Percentiles rank a stretch among this genome's conserved stretches.
These are phyloP conservation scores for Kluyveromyces marxianus DNA, from an alignment of 1,139 yeast species.

Conservation along the genomic window DNA sequence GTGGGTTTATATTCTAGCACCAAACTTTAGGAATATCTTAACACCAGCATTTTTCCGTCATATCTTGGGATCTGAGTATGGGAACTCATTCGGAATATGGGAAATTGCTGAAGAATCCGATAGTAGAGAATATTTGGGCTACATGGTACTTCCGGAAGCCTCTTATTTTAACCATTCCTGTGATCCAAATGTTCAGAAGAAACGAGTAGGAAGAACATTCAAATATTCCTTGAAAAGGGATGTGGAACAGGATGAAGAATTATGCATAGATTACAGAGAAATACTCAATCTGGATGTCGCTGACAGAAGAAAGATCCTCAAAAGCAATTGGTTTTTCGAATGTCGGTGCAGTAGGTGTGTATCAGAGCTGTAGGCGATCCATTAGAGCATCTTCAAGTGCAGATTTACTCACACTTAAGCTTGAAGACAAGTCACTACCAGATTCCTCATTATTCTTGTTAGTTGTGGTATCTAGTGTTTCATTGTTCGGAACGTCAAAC, in stretches of 20 bases:
- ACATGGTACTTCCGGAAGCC: conserved; percentile 58
- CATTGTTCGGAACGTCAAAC: conserved; percentile 9
- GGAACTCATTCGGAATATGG: conserved; percentile 77
- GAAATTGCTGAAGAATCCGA: conserved; percentile 36
- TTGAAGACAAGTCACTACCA: conserved; percentile 21
- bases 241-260: conserved; percentile 40
- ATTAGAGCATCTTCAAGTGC: conserved; percentile 40
- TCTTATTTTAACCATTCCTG: conserved; percentile 70
- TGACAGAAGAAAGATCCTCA: conserved; percentile 39
- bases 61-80: conserved; percentile 54
- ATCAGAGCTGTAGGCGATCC: conserved; percentile 23
- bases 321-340: conserved; percentile 53
- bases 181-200: conserved; percentile 40
- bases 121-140: conserved; percentile 59
- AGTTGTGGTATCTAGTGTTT: neutral
- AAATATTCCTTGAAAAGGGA: conserved; percentile 31
- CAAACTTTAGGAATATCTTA: conserved; percentile 36
- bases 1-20: conserved; percentile 41
- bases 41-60: conserved; percentile 38
- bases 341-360: conserved; percentile 48
- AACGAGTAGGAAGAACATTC: conserved; percentile 32
- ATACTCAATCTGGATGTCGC: conserved; percentile 37
- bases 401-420: conserved; percentile 36
- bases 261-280: conserved; percentile 59
- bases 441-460: conserved; percentile 11